A percentile compares a stretch with the other conserved stretches of the same genome.
These are phyloP conservation scores for Komagataella pseudopastoris DNA, from an alignment of 805 yeast genomes.

Conservation along the genomic window DNA sequence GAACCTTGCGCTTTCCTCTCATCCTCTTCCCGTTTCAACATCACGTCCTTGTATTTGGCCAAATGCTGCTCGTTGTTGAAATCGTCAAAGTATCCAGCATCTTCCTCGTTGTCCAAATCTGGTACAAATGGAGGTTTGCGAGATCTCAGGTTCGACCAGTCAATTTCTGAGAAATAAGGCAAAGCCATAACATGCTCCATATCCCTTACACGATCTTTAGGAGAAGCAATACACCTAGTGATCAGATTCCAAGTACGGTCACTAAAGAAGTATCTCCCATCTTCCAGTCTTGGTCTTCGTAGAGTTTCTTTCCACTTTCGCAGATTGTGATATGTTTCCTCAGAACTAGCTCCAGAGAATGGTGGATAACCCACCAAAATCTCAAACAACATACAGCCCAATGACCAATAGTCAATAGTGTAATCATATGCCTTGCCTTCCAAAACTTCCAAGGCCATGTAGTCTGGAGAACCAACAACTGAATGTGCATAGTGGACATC, in stretches of 20 bases:
- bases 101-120: conserved; percentile 91
- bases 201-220: conserved; percentile 57
- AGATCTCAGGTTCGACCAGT: conserved; percentile 58
- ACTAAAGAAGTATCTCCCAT: conserved; percentile 83
- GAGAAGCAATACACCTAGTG: conserved; percentile 67
- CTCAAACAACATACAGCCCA: conserved; percentile 95
- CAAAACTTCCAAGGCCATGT: conserved; percentile 95
- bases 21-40: conserved; percentile 79
- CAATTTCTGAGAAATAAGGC: conserved; percentile 74
- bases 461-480: conserved; percentile 96
- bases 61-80: conserved; percentile 92
- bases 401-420: conserved; percentile 97
- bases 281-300: conserved; percentile 82
- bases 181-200: conserved; percentile 72
- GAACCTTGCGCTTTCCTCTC: conserved; percentile 66
- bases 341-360: conserved; percentile 84
- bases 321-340: conserved; percentile 88
- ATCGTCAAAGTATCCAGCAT: conserved; percentile 98
- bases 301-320: conserved; percentile 86
- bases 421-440: conserved; percentile 90
- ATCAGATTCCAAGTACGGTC: conserved; percentile 94
- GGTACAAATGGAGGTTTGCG: conserved; percentile 93
- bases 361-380: conserved; percentile 96
- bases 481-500: conserved; percentile 87
- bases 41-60: conserved; percentile 95